phyloP scores from a whole-genome alignment of 208 protist species.

The Tetramitus jugosus region DNA sequence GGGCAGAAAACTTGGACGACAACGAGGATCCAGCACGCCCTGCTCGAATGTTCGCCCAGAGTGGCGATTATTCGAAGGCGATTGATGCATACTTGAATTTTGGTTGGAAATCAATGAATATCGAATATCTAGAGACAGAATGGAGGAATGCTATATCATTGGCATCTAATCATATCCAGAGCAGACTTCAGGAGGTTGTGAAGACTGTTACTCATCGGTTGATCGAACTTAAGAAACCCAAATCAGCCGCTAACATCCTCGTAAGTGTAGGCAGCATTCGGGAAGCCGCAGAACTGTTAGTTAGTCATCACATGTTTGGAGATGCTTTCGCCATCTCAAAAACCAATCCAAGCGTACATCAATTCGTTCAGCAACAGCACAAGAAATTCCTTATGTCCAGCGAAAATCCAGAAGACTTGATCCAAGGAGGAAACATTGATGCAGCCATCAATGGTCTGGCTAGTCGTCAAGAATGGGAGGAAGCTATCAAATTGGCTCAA shows the following conservation, averaged over 20 bases:
- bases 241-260: constrained; percentile 6
- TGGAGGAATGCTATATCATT: constrained; percentile 88
- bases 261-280: not conserved
- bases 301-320: not conserved
- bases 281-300: constrained; percentile 1
- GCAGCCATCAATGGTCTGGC: constrained; percentile 33
- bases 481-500: constrained; percentile 35
- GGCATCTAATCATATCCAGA: constrained; percentile 75
- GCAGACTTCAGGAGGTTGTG: constrained; percentile 52
- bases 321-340: not conserved
- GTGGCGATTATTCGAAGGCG: constrained; percentile 77
- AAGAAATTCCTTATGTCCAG: constrained; percentile 18
- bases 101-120: constrained; percentile 52
- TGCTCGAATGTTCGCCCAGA: constrained; percentile 74
- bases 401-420: not conserved
- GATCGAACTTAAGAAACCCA: constrained; percentile 27
- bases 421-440: constrained; percentile 17
- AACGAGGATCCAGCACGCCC: constrained; percentile 67
- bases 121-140: constrained; percentile 59
- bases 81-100: constrained; percentile 83
- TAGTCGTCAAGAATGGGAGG: constrained; percentile 32
- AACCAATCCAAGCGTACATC: not conserved
- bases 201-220: constrained; percentile 53
- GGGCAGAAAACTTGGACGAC: not conserved
- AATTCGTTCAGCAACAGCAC: not conserved